A percentile compares a stretch with the other conserved stretches of the same genome.
phyloP scores from a whole-genome alignment of 2,329 filamentous ascomycete species.

The Colletotrichum trifolii region DNA sequence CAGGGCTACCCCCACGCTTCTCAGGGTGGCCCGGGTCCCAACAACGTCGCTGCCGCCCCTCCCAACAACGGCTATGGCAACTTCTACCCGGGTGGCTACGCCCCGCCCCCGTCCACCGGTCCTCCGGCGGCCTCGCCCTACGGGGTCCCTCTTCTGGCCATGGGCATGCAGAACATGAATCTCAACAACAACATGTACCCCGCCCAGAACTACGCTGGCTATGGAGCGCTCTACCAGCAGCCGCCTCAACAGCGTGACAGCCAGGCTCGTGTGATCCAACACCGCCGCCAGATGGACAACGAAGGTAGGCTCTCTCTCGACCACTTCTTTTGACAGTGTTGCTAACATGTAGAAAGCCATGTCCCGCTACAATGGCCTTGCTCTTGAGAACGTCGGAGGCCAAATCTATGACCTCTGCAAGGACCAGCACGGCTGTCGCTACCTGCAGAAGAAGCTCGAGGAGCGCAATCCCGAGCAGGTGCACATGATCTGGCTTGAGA shows the following conservation, averaged over 20 bases:
- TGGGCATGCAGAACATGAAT: constrained; percentile 75
- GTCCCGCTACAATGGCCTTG: constrained; percentile 85
- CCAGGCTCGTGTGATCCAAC: constrained; percentile 79
- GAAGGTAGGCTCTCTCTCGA: constrained; percentile 63
- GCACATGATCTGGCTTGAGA: constrained; percentile 94
- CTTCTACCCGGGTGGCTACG: constrained; percentile 31
- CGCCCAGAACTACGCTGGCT: constrained; percentile 68
- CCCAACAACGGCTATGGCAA: constrained; percentile 26
- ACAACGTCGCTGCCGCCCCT: constrained; percentile 13
- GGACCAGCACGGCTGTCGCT: constrained; percentile 97
- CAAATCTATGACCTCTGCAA: constrained; percentile 94
- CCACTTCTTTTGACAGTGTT: neutral
- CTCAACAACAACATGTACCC: constrained; percentile 63
- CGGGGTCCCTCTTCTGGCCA: constrained; percentile 70
- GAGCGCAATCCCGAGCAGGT: constrained; percentile 85
- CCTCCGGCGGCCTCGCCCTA: constrained; percentile 41
- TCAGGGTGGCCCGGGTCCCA: constrained; percentile 40
- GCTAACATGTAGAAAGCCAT: constrained; percentile 62
- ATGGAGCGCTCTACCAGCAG: constrained; percentile 62
- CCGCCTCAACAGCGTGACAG: constrained; percentile 74
- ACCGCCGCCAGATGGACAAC: constrained; percentile 78
- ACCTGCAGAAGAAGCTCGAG: constrained; percentile 96
- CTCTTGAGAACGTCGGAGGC: constrained; percentile 82
- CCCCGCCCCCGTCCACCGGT: constrained; percentile 24
- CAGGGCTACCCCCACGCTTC: constrained; percentile 42